These are phyloP conservation scores for Chenopodium berlandieri DNA, from an alignment of 148 eudicot species.

Conservation along the genomic window DNA sequence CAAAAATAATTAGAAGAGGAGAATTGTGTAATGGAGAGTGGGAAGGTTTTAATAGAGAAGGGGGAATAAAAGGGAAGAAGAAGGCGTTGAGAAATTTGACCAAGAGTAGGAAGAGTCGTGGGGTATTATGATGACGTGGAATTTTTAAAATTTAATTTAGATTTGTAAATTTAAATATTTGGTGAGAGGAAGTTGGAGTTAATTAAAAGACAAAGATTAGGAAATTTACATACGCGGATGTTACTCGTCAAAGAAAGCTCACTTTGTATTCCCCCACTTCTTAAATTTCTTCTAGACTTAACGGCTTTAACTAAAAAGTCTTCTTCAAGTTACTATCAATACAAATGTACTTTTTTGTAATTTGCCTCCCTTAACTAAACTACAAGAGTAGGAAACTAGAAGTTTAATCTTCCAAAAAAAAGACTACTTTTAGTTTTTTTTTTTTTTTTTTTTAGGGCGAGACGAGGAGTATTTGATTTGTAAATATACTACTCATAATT, in stretches of 20 bases:
- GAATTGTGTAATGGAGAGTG: background rate
- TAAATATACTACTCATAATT: no score
- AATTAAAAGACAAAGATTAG: conserved; percentile 2
- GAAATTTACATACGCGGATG: conserved; percentile 39
- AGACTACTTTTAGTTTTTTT: no score
- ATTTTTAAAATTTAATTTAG: no score
- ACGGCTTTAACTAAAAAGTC: conserved; percentile 10
- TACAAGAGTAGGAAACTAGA: no score
- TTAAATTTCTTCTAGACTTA: conserved; percentile 10
- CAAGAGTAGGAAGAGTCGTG: conserved; percentile 11
- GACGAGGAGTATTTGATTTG: no score
- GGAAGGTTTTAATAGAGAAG: conserved; percentile 11
- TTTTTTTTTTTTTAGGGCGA: no score
- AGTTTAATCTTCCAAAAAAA: no score
- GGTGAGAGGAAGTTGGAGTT: background rate
- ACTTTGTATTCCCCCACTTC: background rate
- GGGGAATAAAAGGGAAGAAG: background rate
- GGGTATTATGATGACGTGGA: background rate
- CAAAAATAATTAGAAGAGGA: background rate
- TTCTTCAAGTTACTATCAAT: no score
- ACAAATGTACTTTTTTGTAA: background rate
- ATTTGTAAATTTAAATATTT: background rate
- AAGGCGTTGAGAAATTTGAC: conserved; percentile 28
- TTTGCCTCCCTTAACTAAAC: background rate
- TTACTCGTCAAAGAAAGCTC: conserved; percentile 39